Evolutionary conservation across 208 protist genomes (phyloP).

Genomic region (Leishmania gerbilli): DNA sequence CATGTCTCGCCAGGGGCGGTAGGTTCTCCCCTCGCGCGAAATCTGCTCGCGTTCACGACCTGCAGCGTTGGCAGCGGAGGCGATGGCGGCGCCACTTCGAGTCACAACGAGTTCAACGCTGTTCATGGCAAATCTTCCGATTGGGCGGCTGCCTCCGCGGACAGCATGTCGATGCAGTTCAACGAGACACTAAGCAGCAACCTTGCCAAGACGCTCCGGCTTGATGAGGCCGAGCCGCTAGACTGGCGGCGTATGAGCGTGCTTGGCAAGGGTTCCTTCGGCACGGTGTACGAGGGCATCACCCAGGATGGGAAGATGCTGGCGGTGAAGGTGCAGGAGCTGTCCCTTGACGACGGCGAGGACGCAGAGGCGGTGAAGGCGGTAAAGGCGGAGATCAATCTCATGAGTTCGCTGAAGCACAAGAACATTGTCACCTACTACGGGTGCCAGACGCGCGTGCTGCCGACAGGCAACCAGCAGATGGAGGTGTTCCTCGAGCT

Average conservation of each 20-base stretch:
- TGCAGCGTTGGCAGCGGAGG: background rate
- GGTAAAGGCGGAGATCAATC: constrained; percentile 81
- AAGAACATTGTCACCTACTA: constrained; percentile 91
- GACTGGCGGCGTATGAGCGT: constrained; percentile 78
- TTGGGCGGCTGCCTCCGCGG: background rate
- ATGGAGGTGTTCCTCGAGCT: constrained; percentile 93
- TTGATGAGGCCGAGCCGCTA: constrained; percentile 55
- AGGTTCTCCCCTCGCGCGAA: constrained; percentile 9
- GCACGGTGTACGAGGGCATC: constrained; percentile 90
- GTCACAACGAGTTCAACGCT: background rate
- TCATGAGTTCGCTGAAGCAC: constrained; percentile 86
- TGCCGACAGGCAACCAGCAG: constrained; percentile 43
- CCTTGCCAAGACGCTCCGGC: constrained; percentile 34
- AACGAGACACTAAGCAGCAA: constrained; percentile 33
- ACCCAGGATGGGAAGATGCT: constrained; percentile 81
- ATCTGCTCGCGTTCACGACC: background rate
- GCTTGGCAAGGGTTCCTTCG: constrained; percentile 87
- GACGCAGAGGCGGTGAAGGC: constrained; percentile 62
- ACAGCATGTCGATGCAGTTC: constrained; percentile 37
- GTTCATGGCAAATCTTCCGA: background rate
- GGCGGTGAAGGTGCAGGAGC: constrained; percentile 89
- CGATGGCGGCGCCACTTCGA: background rate
- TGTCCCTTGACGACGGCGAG: constrained; percentile 53
- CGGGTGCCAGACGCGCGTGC: constrained; percentile 76
- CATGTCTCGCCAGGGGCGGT: background rate